A percentile compares a stretch with the other conserved stretches of the same genome.
These are phyloP conservation scores for Colletotrichum sp. DNA, from an alignment of 2,329 filamentous ascomycete species.

Conservation along the genomic window DNA sequence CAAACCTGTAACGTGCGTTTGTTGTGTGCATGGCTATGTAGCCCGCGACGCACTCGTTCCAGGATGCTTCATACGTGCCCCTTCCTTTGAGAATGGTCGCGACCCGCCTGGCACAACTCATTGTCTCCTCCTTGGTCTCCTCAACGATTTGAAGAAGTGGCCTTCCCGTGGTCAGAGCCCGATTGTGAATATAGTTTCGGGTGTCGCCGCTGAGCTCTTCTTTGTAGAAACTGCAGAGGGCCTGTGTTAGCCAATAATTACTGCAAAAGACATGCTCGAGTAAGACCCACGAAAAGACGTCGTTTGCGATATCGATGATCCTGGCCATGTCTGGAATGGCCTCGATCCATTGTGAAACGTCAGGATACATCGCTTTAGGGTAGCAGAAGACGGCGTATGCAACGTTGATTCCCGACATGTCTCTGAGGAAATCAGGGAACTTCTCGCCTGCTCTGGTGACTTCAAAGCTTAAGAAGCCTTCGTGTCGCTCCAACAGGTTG, in stretches of 20 bases:
- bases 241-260: background rate
- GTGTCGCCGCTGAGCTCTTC: constrained; percentile 23
- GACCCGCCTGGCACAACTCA: constrained; percentile 18
- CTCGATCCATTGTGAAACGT: constrained; percentile 22
- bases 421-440: constrained; percentile 25
- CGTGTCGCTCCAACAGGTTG: constrained; percentile 25
- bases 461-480: constrained; percentile 22
- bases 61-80: constrained; percentile 22
- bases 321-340: constrained; percentile 27
- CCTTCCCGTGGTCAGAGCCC: constrained; percentile 5
- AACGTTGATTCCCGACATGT: constrained; percentile 25
- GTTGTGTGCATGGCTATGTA: constrained; percentile 27
- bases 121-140: constrained; percentile 16
- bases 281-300: constrained; percentile 26
- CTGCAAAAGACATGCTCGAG: background rate
- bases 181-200: constrained; percentile 26
- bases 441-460: constrained; percentile 19
- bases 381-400: constrained; percentile 27
- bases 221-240: constrained; percentile 24
- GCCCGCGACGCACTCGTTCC: constrained; percentile 21
- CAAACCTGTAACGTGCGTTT: constrained; percentile 23
- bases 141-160: constrained; percentile 7
- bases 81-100: constrained; percentile 21
- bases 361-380: constrained; percentile 22
- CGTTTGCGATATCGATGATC: constrained; percentile 26